These are phyloP conservation scores for Pinguiococcus pyrenoidosus DNA, from an alignment of 108 stramenopile species.

Conservation along the genomic window DNA sequence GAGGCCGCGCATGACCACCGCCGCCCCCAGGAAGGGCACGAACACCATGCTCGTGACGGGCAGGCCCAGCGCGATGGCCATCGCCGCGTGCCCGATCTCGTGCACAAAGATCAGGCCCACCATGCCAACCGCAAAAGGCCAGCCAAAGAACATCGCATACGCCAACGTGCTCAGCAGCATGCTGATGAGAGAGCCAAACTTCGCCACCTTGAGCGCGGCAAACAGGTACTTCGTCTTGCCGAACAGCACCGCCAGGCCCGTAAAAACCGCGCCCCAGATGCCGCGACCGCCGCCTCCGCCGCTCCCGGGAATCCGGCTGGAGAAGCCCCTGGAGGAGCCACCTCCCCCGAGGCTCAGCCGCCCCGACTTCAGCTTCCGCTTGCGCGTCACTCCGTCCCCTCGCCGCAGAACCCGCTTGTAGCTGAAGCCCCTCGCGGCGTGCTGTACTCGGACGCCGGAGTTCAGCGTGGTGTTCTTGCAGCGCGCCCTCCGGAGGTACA, in stretches of 20 bases:
- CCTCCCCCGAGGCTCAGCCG: no score
- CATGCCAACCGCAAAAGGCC: conserved; percentile 77
- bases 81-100: conserved; percentile 66
- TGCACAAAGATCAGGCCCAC: conserved; percentile 70
- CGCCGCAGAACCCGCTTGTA: no score
- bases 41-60: conserved; percentile 80
- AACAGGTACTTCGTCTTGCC: conserved; percentile 76
- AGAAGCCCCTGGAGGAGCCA: no score
- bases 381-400: no score
- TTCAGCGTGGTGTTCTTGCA: no score
- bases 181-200: conserved; percentile 62
- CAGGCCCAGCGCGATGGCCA: conserved; percentile 56
- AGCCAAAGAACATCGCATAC: conserved; percentile 68
- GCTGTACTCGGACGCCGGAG: no score
- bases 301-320: no score
- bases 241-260: background rate
- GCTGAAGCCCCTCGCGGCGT: no score
- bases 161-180: conserved; percentile 72
- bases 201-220: conserved; percentile 70
- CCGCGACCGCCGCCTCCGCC: no score
- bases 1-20: conserved; percentile 67
- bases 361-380: no score
- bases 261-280: no score
- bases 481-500: no score
- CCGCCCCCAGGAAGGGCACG: conserved; percentile 83